Conservation (phyloP, 192 early-diverging fungal genomes). For the Lobosporangium transversale region DNA sequence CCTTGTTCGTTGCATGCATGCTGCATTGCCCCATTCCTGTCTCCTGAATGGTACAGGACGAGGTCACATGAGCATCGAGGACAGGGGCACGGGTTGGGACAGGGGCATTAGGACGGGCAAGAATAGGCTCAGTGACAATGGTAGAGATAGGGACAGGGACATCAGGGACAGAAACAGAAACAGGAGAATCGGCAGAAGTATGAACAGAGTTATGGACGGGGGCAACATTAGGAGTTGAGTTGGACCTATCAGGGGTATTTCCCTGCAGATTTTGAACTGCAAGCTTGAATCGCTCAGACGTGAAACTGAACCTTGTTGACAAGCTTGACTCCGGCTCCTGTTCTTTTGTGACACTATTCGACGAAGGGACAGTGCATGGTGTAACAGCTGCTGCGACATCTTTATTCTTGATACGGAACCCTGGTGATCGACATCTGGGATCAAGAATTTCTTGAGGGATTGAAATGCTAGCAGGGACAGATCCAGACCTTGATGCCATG, state of each 20-base stretch:
- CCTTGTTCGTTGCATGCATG: not conserved
- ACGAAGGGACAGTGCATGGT: not conserved
- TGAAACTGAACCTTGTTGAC: slow-evolving; percentile 32
- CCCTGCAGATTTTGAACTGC: slow-evolving; percentile 18
- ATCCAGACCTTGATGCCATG: not conserved
- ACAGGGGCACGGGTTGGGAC: not conserved
- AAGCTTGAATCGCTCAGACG: slow-evolving; percentile 32
- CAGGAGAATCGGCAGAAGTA: not conserved
- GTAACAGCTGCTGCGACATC: not conserved
- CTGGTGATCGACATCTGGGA: slow-evolving; percentile 32
- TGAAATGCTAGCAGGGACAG: slow-evolving; percentile 22
- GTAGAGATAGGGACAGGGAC: too few relatives aligned
- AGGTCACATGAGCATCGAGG: not conserved
- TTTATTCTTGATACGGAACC: slow-evolving; percentile 35
- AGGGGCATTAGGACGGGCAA: too few relatives aligned
- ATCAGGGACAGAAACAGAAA: not conserved
- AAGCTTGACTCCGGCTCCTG: not conserved
- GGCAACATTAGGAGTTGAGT: not conserved
- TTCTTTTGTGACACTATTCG: not conserved
- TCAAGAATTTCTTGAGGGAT: slow-evolving; percentile 51
- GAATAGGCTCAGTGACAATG: too few relatives aligned
- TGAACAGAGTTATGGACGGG: not conserved
- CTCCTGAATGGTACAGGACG: not conserved
- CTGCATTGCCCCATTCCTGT: not conserved
- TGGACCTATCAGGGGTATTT: not conserved